Conservation (phyloP, 164 flowering plant genomes). For the Magnolia officinalis region DNA sequence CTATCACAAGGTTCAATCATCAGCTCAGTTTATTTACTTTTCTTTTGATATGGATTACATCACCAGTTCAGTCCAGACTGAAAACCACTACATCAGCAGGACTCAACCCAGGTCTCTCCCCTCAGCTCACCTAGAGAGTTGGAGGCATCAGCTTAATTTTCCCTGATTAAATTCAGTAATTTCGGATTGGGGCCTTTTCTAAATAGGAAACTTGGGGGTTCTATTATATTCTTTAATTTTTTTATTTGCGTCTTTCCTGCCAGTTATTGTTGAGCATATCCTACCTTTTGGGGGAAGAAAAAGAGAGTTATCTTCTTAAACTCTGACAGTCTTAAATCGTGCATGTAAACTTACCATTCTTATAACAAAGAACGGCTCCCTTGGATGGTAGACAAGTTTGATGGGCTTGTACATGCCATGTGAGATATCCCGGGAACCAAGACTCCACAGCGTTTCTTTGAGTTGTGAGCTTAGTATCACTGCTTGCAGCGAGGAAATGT, state of each 20-base stretch:
- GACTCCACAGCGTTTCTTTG: constrained; percentile 53
- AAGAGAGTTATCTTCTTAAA: background rate
- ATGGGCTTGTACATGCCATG: constrained; percentile 51
- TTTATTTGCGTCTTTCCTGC: too few species aligned
- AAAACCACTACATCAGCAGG: too few species aligned
- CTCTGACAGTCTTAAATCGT: background rate
- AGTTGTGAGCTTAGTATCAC: constrained; percentile 68
- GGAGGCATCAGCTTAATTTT: background rate
- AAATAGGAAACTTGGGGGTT: too few species aligned
- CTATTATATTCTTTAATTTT: too few species aligned
- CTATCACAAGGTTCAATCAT: too few species aligned
- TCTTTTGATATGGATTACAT: too few species aligned
- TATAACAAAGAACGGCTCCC: constrained; percentile 72
- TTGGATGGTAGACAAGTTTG: constrained; percentile 69
- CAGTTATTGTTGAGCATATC: too few species aligned
- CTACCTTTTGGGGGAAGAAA: too few species aligned
- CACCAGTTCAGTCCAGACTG: too few species aligned
- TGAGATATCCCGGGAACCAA: constrained; percentile 31
- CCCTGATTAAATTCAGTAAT: background rate
- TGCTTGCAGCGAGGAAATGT: constrained; percentile 61
- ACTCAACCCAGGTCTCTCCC: background rate
- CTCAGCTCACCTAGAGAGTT: background rate
- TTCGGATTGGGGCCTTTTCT: background rate
- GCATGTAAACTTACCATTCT: constrained; percentile 47
- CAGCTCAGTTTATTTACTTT: too few species aligned